Percentiles rank a stretch among this genome's conserved stretches.
Conservation (phyloP, 1,139 yeast genomes). For the Debaryomyces fabryi region DNA sequence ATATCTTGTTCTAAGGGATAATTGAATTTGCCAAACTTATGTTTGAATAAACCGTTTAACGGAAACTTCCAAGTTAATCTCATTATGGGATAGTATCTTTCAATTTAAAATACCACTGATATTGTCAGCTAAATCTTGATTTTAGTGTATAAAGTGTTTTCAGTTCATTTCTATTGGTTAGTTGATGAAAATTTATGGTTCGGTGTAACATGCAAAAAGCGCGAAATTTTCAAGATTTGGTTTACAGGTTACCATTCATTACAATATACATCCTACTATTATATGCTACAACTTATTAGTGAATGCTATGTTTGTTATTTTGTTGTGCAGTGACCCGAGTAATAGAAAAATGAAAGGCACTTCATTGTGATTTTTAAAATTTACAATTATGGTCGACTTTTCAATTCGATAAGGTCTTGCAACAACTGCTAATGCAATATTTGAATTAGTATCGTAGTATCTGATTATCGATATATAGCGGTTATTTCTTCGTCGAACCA, state of each 20-base stretch:
- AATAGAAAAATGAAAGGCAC: background rate
- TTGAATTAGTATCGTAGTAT: background rate
- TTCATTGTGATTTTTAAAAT: background rate
- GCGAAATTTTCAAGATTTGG: conserved; percentile 5
- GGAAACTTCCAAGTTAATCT: conserved; percentile 50
- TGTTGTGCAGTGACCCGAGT: background rate
- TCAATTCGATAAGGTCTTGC: background rate
- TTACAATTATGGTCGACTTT: background rate
- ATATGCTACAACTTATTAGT: background rate
- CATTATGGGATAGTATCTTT: conserved; percentile 24
- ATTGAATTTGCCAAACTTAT: conserved; percentile 44
- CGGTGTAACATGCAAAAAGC: conserved; percentile 11
- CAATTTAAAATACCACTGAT: conserved; percentile 8
- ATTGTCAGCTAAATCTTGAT: conserved; percentile 6
- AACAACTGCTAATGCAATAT: background rate
- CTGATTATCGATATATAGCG: background rate
- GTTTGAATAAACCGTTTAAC: conserved; percentile 41
- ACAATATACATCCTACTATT: background rate
- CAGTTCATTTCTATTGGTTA: conserved; percentile 15
- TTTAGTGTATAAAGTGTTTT: conserved; percentile 11
- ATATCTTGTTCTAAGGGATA: conserved; percentile 46
- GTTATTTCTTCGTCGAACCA: conserved; percentile 31
- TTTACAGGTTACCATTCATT: conserved; percentile 7
- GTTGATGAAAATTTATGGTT: conserved; percentile 11
- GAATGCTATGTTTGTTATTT: background rate